Base-by-base conservation (phyloP, 805 yeast species). In the Ogataea methanolica region DNA sequence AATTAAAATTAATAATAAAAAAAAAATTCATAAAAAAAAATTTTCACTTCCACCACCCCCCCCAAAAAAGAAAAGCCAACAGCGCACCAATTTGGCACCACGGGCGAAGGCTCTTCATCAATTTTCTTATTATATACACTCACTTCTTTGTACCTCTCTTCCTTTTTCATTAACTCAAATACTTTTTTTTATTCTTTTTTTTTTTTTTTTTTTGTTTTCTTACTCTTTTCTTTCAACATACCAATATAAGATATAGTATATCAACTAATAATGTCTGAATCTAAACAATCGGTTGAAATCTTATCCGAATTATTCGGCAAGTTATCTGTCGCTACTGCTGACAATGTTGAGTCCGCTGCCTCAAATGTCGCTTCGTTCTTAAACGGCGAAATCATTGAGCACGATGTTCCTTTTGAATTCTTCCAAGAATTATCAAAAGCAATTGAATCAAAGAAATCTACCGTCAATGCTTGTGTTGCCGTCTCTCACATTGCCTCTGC, bases 311-410 rank as follows among this genome's bases (percentile, higher is more conserved):
- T 94, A 70, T 88, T 94, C 78, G 79, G 85, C 75, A 89, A 89
- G 79, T 82, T 94, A 68, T 74, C 92, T 68, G 88, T 94, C 70
- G 96, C 98, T 65, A 68, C 86, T 61, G 72, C 83, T 50, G 97
- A 89, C 65, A 84, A 82, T 69, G 83, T 91, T 71, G 83, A 80
- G 54, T 83, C 80, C 68, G 91, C 95, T 69, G 94, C 97, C 67
- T 71, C 85, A 64, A 88, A 88, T 69, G 88, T 94, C 64, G 82
- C 98, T 58, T 80, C 94, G 54, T 91, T 94, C 80, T 80, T 94
- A 73, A 92, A 92, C 76, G 95, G 97, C 61, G 88, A 92, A 68
- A 90, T 91, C 75, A 91, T 92, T 71, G 99, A 94, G 79, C 98
- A 94, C 74, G 98, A 92, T 75, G 94, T 90, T 59, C 98, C 99